phyloP scores from a whole-genome alignment of 78 protist genomes.

The Tieghemostelium lacteum region DNA sequence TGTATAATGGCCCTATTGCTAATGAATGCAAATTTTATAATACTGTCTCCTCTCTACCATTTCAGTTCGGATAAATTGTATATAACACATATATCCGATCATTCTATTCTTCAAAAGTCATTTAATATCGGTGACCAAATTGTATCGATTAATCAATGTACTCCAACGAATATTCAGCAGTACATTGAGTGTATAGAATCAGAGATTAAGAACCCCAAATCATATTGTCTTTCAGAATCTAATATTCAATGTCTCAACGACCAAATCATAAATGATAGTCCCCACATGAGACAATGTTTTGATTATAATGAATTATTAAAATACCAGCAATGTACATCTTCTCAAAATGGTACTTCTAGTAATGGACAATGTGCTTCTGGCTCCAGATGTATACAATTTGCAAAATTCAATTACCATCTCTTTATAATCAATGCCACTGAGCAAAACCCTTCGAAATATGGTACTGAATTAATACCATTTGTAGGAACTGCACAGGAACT shows the following conservation, averaged over 20 bases:
- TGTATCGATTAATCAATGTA: constrained; percentile 28
- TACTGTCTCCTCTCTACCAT: constrained; percentile 46
- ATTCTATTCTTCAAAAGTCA: constrained; percentile 3
- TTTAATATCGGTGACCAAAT: constrained; percentile 14
- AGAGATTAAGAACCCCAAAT: neutral
- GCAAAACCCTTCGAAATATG: neutral
- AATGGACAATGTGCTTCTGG: neutral
- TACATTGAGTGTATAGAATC: constrained; percentile 31
- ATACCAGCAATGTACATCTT: neutral
- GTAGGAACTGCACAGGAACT: constrained; percentile 64
- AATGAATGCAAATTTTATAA: constrained; percentile 3
- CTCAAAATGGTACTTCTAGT: neutral
- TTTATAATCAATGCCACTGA: neutral
- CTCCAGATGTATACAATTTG: neutral
- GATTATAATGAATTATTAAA: neutral
- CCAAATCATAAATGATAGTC: neutral
- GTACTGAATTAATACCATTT: constrained; percentile 15
- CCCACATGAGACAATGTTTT: constrained; percentile 23
- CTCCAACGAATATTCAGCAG: neutral
- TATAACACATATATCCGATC: constrained; percentile 24
- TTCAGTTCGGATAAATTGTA: constrained; percentile 20
- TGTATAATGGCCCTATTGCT: constrained; percentile 19
- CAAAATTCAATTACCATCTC: neutral
- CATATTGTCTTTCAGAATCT: constrained; percentile 22
- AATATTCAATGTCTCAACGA: constrained; percentile 17